Conservation (phyloP, 495 filamentous ascomycete species). For the Trichoderma reesei region DNA sequence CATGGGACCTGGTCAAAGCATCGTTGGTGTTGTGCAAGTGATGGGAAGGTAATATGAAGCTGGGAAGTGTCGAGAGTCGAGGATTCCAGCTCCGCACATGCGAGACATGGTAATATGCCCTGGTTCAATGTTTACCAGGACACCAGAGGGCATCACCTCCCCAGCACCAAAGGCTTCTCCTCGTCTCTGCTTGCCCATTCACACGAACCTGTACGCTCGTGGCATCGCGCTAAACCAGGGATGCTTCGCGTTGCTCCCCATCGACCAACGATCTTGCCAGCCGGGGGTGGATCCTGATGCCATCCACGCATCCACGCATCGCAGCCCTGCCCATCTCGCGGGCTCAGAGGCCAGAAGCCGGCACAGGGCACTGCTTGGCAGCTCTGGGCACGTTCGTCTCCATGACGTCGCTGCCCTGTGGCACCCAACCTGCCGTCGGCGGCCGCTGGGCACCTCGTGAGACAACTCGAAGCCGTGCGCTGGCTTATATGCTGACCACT, state of each 20-base stretch:
- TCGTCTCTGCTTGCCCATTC: too few species aligned
- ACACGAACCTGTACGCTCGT: not conserved
- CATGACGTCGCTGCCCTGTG: conserved; percentile 7
- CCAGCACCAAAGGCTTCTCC: too few species aligned
- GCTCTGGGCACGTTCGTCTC: not conserved
- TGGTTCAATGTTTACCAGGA: too few species aligned
- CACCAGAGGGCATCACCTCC: too few species aligned
- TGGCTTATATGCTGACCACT: conserved; percentile 10
- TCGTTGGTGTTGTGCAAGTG: too few species aligned
- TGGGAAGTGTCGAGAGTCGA: too few species aligned
- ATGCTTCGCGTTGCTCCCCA: not conserved
- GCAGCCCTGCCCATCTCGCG: not conserved
- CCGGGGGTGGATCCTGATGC: not conserved
- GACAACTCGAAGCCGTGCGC: not conserved
- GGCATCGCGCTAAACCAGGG: not conserved
- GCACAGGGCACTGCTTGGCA: not conserved
- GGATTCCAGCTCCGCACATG: too few species aligned
- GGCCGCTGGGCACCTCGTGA: conserved; percentile 3
- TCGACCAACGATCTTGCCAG: not conserved
- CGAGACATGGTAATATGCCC: too few species aligned
- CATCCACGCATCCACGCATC: not conserved
- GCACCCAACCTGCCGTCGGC: not conserved
- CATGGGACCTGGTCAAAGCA: too few species aligned
- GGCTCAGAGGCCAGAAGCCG: not conserved
- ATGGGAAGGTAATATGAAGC: too few species aligned